Base-by-base conservation (phyloP, 2,329 filamentous ascomycete genomes). In the Fusarium verrucosum region DNA sequence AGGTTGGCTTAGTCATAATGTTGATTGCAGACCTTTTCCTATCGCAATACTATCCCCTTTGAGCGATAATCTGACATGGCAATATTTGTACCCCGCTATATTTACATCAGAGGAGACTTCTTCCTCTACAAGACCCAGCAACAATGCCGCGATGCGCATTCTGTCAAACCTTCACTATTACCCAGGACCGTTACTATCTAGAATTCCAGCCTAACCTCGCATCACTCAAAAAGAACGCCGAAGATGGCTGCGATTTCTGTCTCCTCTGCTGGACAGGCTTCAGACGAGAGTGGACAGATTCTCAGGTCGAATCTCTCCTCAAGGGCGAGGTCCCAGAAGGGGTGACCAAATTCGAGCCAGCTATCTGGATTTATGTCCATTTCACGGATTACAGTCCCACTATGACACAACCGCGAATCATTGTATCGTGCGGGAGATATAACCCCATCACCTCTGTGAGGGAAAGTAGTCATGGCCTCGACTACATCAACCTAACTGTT, bases 251-350 rank as follows among this genome's bases (percentile, higher is more conserved):
- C 23, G 53, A 59, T 10, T 58, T 59, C 10, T 59, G 56, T 20
- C 32, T 11, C 3, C 44, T 59, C 17, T 59, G 56, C 53, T 59
- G 53, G 56, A 44, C 7, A 13, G 35, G 44, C 22, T 59, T 59
- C n/a, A 5, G 9, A 16, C 16, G 11, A 1, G 44, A 58, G 22
- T 59, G 56, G 57, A 11, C n/a, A 3, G 2, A 1, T 9, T 25
- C 26, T 2, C 14, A 59, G 10, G 52, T 58, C 5, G 20, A 45
- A n/a, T 25, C 23, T 26, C 19, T 51, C 4, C 53, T 59, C 4
- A 33, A 28, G 1, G 23, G 9, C 1, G 10, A 45, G n/a, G 28
- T 22, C 7, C 53, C 53, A 2, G 33, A 58, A 16, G 40, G 28
- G 0, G 33, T 51, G 3, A 33, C 30, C 1, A 43, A 37, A 7